Percentiles rank a stretch among this genome's conserved stretches.
Evolutionary conservation across 495 filamentous ascomycete species (phyloP).

Genomic region (Coniosporium apollinis): DNA sequence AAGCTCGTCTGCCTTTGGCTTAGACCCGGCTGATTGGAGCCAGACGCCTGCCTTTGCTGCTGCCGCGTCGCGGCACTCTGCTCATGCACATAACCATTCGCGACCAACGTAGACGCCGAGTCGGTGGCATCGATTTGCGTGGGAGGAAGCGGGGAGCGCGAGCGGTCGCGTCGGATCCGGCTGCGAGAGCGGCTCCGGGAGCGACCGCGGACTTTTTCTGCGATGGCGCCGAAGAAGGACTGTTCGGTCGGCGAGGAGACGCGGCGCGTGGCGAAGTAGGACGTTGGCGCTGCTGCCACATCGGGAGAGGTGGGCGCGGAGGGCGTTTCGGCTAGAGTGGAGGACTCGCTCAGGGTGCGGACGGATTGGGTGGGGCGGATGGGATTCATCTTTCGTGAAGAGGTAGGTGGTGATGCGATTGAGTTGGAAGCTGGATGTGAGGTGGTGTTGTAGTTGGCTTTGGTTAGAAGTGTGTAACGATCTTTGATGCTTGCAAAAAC

Average conservation of each 20-base stretch:
- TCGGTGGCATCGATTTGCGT: not conserved
- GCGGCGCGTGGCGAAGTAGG: slow-evolving; percentile 3
- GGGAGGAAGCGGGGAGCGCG: slow-evolving; percentile 1
- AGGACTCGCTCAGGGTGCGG: too few species aligned
- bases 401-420: too few species aligned
- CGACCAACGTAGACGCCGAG: not conserved
- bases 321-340: too few species aligned
- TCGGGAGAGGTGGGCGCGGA: not conserved
- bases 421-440: too few species aligned
- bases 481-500: too few species aligned
- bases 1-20: too few species aligned
- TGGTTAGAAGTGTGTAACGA: too few species aligned
- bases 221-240: slow-evolving; percentile 1
- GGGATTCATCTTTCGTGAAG: too few species aligned
- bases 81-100: not conserved
- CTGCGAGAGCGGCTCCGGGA: slow-evolving; percentile 1
- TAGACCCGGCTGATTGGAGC: not conserved
- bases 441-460: too few species aligned
- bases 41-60: not conserved
- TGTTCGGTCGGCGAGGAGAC: not conserved
- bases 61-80: not conserved
- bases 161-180: slow-evolving; percentile 2
- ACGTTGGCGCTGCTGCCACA: slow-evolving; percentile 1
- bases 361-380: too few species aligned
- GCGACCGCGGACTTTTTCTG: not conserved